These are phyloP conservation scores for Trypanosoma rangeli DNA, from an alignment of 208 protist genomes.

Conservation along the genomic window DNA sequence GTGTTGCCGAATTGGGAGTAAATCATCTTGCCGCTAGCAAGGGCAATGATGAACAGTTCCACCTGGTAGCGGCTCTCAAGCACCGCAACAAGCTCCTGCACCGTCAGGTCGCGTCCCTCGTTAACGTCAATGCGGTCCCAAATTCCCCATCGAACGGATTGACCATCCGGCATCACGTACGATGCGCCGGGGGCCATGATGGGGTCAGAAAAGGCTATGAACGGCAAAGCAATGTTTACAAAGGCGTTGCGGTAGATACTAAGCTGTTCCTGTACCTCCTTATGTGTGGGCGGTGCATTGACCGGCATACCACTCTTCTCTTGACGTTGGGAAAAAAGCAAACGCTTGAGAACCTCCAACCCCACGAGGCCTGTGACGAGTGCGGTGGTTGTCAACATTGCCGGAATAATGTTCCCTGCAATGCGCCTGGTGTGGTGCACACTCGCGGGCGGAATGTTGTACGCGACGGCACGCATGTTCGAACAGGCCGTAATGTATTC, in stretches of 20 bases:
- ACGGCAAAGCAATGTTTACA: conserved; percentile 97
- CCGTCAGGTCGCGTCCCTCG: conserved; percentile 91
- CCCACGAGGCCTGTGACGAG: conserved; percentile 97
- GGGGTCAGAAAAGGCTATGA: conserved; percentile 97
- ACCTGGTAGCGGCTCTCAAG: conserved; percentile 90
- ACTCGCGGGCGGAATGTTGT: conserved; percentile 89
- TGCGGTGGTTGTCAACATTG: conserved; percentile 99
- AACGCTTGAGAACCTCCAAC: conserved; percentile 98
- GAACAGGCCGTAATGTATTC: conserved; percentile 92
- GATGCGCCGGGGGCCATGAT: conserved; percentile 47
- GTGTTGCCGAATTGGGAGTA: conserved; percentile 82
- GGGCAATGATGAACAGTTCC: conserved; percentile 92
- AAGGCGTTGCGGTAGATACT: conserved; percentile 94
- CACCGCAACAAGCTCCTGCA: conserved; percentile 90
- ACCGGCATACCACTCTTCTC: conserved; percentile 4
- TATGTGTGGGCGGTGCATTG: conserved; percentile 25
- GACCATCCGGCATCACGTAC: conserved; percentile 53
- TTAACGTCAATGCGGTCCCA: conserved; percentile 97
- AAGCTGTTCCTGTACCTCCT: conserved; percentile 52
- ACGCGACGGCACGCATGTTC: conserved; percentile 93
- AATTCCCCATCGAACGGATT: conserved; percentile 86
- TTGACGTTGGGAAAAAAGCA: conserved; percentile 52
- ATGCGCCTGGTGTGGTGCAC: conserved; percentile 85
- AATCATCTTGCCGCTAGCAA: conserved; percentile 83
- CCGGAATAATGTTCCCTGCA: conserved; percentile 99